Evolutionary conservation across 2,329 filamentous ascomycete genomes (phyloP).

Genomic region (Aspergillus chevalieri): DNA sequence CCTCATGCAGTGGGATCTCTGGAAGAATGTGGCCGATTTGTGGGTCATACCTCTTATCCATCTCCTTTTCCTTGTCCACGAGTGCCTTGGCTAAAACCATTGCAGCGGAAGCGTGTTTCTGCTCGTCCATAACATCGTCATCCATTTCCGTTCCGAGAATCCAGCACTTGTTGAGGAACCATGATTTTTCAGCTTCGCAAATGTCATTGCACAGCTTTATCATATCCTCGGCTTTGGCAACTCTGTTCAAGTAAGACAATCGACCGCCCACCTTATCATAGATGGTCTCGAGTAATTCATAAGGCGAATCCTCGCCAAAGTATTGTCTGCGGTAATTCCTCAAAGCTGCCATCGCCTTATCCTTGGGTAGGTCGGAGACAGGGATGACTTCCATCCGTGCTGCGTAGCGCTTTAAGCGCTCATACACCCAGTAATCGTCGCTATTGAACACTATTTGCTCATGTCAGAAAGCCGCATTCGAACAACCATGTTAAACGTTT

Average conservation of each 20-base stretch:
- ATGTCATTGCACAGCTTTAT: constrained; percentile 68
- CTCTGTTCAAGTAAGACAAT: constrained; percentile 77
- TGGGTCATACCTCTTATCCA: constrained; percentile 57
- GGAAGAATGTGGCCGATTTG: constrained; percentile 69
- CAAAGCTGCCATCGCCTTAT: constrained; percentile 69
- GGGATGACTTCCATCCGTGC: constrained; percentile 92
- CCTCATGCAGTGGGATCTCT: constrained; percentile 71
- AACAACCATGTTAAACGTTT: constrained; percentile 7
- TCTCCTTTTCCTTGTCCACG: constrained; percentile 69
- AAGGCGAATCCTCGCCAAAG: constrained; percentile 53
- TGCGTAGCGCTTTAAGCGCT: constrained; percentile 83
- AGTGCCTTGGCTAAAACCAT: constrained; percentile 90
- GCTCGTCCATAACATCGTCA: constrained; percentile 62
- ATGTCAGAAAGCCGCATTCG: background rate
- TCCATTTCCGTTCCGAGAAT: constrained; percentile 75
- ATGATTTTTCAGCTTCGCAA: constrained; percentile 65
- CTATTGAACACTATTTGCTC: constrained; percentile 72
- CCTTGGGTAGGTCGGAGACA: constrained; percentile 74
- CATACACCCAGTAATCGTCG: constrained; percentile 98
- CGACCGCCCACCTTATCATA: constrained; percentile 85
- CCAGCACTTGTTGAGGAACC: constrained; percentile 74
- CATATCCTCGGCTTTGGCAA: constrained; percentile 84
- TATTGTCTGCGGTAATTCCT: constrained; percentile 75
- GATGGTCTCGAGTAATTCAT: constrained; percentile 62
- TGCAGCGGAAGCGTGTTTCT: constrained; percentile 56